Evolutionary conservation across 2,329 filamentous ascomycete genomes (phyloP), one percentile per base, ranked within the genome.

Genomic region (Bipolaris cookei): DNA sequence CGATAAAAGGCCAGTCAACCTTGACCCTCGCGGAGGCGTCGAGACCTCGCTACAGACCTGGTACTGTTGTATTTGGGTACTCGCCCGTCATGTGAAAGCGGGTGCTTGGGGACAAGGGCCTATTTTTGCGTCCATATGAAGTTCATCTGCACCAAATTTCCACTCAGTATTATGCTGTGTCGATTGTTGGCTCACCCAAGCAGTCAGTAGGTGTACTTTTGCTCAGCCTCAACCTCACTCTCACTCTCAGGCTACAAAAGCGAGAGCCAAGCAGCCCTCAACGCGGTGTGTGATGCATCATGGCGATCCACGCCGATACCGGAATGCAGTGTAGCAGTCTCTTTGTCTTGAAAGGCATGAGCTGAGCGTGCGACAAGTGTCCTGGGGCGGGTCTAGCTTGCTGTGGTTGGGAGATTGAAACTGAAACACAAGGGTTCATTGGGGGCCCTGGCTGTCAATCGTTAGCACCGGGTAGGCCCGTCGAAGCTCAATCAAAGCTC

Each of bases 41-140:
- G 41, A 38, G 23, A 25, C 42, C 50, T 61, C 62, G 60, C 59
- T 57, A 56, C 58, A 50, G 50, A 39, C 28, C 58, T 44, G 25
- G 51, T 35, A 16, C 21, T 28, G 13, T 14, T 11, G 28, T 30
- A 4, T 30, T 11, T 37, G 42, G 23, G 7, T 34, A 34, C 50
- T 37, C 28, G 11, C 14, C 28, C 38, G 11, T 21, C 8, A 30
- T 5, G 11, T 23, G 25, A 21, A 34, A 45, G 21, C 41, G 13
- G 21, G 32, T 23, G 11, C 16, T 16, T 10, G 37, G 37, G 13
- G n/a, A 14, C 34, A 7, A 25, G 20, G 6, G 18, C 23, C 34
- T 34, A 8, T 46, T 34, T 51, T 35, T 28, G 38, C 18, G 11
- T 23, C 38, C 23, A 18, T 13, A 11, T n/a, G 13, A 34, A 13